Base-by-base conservation (phyloP, 23 red algal species). In the Cyanidioschyzon merolae region DNA sequence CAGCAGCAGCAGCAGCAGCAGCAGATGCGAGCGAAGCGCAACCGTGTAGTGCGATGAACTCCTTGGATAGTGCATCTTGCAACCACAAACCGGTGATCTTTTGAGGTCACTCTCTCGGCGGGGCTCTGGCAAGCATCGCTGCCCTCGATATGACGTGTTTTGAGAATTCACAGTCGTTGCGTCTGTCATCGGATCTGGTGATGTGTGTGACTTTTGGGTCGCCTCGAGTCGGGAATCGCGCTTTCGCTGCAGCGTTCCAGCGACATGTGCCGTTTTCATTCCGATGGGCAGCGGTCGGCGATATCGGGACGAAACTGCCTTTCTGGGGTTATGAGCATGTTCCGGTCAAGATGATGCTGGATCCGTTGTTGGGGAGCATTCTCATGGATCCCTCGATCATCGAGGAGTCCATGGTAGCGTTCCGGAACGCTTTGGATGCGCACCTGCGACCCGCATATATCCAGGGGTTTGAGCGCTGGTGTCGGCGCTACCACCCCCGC, bases 71-170 rank as follows among this genome's bases (percentile, higher is more conserved):
- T 15, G 45, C 63, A 27, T n/a, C n/a, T n/a, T n/a, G n/a, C n/a
- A n/a, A n/a, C n/a, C 63, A 35, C 63, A 71, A 71, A 71, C 90
- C 90, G 35, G 81, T 95, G 25, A 82, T 89, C 74, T 39, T 95
- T 75, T 88, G 84, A 15, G 75, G 75, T 57, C 80, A 83, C 50
- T 83, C 80, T 21, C 80, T 83, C 1, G 80, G 80, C 45, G 80
- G 59, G 39, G 80, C 80, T 39, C 80, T 83, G 21, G 80, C 80
- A 29, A 83, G 58, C 29, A 29, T 83, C 15, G 74, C 37, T 12
- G 68, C 80, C 15, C 74, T 75, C 21, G 63, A 83, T 39, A 30
- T 83, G 2, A 32, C 32, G 12, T 27, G 3, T 3, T 71, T 32
- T 35, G 16, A 35, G n/a, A 35, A 71, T 27, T 7, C 21, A 71